A percentile compares a stretch with the other conserved stretches of the same genome.
Evolutionary conservation across 352 stramenopile genomes (phyloP).

Genomic region (Pseudoperonospora humuli): DNA sequence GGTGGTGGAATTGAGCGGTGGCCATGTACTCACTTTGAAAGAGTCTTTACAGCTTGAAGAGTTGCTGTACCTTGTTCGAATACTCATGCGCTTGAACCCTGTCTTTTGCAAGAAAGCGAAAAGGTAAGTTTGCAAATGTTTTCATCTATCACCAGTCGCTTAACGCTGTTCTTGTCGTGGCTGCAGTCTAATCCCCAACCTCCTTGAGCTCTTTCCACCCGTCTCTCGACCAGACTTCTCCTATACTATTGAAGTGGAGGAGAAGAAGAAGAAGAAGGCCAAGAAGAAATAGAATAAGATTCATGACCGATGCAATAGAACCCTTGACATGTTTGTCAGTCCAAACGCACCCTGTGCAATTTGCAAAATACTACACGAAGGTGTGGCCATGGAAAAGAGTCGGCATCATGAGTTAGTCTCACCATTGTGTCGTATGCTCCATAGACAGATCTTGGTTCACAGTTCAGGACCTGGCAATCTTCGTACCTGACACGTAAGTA

Average conservation of each 20-base stretch:
- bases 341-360: too few relatives aligned
- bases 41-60: constrained; percentile 11
- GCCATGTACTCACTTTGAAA: neutral
- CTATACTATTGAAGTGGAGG: neutral
- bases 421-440: too few relatives aligned
- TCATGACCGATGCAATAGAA: neutral
- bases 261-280: neutral
- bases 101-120: constrained; percentile 1
- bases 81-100: neutral
- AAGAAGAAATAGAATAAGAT: too few relatives aligned
- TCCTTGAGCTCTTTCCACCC: neutral
- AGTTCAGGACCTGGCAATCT: too few relatives aligned
- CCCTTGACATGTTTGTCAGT: too few relatives aligned
- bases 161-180: neutral
- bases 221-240: neutral
- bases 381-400: too few relatives aligned
- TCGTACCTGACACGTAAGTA: too few relatives aligned
- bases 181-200: neutral
- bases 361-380: too few relatives aligned
- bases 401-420: too few relatives aligned
- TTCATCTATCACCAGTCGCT: neutral
- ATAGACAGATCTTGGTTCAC: too few relatives aligned
- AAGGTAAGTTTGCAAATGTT: too few relatives aligned
- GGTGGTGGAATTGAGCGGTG: neutral
- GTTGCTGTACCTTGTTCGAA: constrained; percentile 5